A percentile compares a stretch with the other conserved stretches of the same genome.
Evolutionary conservation across 805 yeast species (phyloP).

Genomic region (Teunomyces lycoperdinae): DNA sequence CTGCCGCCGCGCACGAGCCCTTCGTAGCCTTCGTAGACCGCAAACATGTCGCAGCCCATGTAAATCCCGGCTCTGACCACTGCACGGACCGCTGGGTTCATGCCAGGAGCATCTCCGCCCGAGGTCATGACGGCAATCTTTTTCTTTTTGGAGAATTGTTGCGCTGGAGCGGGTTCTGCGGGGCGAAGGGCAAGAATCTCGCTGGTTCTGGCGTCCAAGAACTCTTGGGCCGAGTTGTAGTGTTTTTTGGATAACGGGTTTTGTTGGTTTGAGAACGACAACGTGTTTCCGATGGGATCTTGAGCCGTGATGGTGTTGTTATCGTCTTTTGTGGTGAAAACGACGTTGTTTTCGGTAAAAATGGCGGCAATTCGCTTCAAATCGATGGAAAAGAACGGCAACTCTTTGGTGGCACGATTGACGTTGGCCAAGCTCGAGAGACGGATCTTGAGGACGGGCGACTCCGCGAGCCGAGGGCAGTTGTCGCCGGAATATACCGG

Average conservation of each 20-base stretch:
- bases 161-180: neutral
- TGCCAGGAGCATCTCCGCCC: conserved; percentile 82
- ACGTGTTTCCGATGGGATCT: conserved; percentile 38
- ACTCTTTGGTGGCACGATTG: conserved; percentile 12
- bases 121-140: conserved; percentile 76
- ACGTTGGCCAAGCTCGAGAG: conserved; percentile 18
- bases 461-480: conserved; percentile 23
- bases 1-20: conserved; percentile 70
- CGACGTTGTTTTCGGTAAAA: conserved; percentile 13
- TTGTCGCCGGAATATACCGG: conserved; percentile 36
- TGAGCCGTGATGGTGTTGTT: neutral
- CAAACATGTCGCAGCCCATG: conserved; percentile 64
- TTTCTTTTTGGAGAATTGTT: conserved; percentile 24
- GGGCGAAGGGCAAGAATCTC: conserved; percentile 17
- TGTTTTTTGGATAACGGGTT: conserved; percentile 17
- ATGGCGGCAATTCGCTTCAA: conserved; percentile 19
- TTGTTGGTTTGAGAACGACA: conserved; percentile 24
- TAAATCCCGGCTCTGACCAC: conserved; percentile 67
- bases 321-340: too few relatives aligned
- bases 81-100: conserved; percentile 75
- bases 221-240: conserved; percentile 26
- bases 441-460: conserved; percentile 36
- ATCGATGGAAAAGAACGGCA: conserved; percentile 33
- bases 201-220: conserved; percentile 21
- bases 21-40: conserved; percentile 70